These are phyloP conservation scores for Hyparrhenia diplandra DNA, from an alignment of 176 grass and related monocot species.

Conservation along the genomic window DNA sequence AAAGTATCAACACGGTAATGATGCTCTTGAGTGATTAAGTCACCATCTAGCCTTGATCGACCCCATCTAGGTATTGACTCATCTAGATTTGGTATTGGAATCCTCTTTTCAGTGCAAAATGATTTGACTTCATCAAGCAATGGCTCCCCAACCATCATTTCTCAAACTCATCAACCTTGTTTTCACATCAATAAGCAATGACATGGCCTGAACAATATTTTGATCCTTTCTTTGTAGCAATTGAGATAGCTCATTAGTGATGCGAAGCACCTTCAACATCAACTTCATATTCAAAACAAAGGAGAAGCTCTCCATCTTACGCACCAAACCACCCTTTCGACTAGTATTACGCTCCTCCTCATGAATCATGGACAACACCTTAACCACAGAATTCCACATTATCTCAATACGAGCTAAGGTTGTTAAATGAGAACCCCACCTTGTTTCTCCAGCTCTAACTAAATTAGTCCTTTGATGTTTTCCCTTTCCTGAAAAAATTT, in stretches of 20 bases:
- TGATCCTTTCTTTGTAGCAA: too few relatives aligned
- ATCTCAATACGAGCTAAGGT: background rate
- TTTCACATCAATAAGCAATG: background rate
- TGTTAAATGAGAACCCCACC: too few relatives aligned
- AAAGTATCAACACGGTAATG: too few relatives aligned
- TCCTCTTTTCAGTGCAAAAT: background rate
- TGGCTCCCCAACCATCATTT: background rate
- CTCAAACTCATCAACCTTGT: background rate
- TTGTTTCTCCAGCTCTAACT: too few relatives aligned
- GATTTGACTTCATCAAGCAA: background rate
- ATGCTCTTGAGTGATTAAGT: too few relatives aligned
- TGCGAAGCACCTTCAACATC: background rate
- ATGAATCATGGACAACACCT: background rate
- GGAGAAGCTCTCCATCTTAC: background rate
- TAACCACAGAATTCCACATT: background rate
- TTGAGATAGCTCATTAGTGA: background rate
- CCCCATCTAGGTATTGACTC: background rate
- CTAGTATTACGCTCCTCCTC: background rate
- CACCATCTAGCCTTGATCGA: background rate
- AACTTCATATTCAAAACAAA: background rate
- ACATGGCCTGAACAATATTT: too few relatives aligned
- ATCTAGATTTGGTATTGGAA: background rate
- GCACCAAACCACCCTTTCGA: background rate
- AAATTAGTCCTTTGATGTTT: too few relatives aligned
- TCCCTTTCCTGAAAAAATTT: too few relatives aligned